These are phyloP conservation scores for Echeveria elegans DNA, from an alignment of 164 flowering plant species.

Conservation along the genomic window DNA sequence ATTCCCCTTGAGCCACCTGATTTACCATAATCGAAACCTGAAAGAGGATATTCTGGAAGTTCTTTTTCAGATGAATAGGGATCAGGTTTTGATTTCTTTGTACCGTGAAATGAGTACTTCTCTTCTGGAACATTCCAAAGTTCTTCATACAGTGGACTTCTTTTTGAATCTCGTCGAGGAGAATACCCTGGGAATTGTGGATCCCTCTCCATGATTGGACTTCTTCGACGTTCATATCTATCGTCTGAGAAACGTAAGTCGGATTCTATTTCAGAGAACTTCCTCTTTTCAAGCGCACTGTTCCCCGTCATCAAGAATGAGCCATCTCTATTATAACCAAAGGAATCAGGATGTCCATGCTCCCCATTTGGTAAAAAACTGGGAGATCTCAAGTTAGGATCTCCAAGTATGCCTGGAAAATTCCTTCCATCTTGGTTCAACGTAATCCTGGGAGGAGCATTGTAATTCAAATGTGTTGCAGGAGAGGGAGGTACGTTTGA, in stretches of 20 bases:
- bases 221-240: conserved; percentile 28
- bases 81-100: conserved; percentile 56
- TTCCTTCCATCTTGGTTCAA: conserved; percentile 32
- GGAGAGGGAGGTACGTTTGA: conserved; percentile 38
- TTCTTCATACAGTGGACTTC: conserved; percentile 40
- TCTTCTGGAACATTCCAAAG: conserved; percentile 74
- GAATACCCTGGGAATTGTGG: conserved; percentile 33
- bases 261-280: conserved; percentile 29
- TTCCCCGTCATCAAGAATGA: conserved; percentile 26
- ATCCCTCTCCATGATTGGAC: conserved; percentile 41
- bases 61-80: conserved; percentile 47
- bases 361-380: conserved; percentile 34
- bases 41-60: conserved; percentile 65
- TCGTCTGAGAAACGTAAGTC: conserved; percentile 31
- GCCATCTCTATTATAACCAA: conserved; percentile 29
- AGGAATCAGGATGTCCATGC: conserved; percentile 32
- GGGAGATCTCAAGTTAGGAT: conserved; percentile 35
- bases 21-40: conserved; percentile 39
- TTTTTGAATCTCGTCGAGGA: conserved; percentile 29
- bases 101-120: conserved; percentile 29
- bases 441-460: conserved; percentile 29
- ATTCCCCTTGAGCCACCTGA: conserved; percentile 21
- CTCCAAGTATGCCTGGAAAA: conserved; percentile 25
- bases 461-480: conserved; percentile 16
- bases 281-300: conserved; percentile 34